A percentile compares a stretch with the other conserved stretches of the same genome.
Conservation (phyloP, 495 filamentous ascomycete genomes). For the Aspergillus haitiensis region DNA sequence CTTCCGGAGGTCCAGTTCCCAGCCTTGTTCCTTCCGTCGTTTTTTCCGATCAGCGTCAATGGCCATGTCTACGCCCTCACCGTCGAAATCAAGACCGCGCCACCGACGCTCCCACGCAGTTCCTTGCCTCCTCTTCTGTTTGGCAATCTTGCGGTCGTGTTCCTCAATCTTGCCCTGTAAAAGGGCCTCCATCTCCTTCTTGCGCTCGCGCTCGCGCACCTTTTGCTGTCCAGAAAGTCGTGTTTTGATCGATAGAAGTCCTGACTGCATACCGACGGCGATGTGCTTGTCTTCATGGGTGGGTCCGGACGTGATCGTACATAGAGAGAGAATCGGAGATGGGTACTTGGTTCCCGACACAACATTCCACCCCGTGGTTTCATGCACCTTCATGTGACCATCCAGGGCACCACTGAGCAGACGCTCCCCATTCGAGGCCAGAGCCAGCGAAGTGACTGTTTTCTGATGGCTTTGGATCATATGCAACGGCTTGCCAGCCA, state of each 20-base stretch:
- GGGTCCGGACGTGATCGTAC: constrained; percentile 64
- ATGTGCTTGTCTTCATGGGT: constrained; percentile 81
- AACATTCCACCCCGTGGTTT: constrained; percentile 88
- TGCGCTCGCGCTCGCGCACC: constrained; percentile 70
- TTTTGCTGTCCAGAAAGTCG: constrained; percentile 82
- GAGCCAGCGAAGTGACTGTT: constrained; percentile 80
- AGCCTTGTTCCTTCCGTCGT: constrained; percentile 63
- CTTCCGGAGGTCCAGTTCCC: constrained; percentile 79
- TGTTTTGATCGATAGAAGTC: constrained; percentile 83
- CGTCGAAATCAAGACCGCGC: constrained; percentile 77
- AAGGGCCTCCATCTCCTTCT: constrained; percentile 83
- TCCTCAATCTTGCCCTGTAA: constrained; percentile 73
- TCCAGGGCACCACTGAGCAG: constrained; percentile 86
- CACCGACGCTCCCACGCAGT: constrained; percentile 66
- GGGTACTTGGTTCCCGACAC: constrained; percentile 91
- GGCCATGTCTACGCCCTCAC: constrained; percentile 83
- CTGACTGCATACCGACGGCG: constrained; percentile 90
- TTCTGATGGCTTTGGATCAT: constrained; percentile 94
- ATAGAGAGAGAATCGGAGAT: constrained; percentile 79
- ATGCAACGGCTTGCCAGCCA: constrained; percentile 83
- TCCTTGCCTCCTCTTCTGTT: constrained; percentile 65
- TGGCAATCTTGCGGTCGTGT: constrained; percentile 63
- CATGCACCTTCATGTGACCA: constrained; percentile 95
- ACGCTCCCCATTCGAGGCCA: constrained; percentile 75
- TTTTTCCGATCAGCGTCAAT: constrained; percentile 65